Evolutionary conservation across 331 rosid species (phyloP).

Genomic region (Acacia pycnantha): DNA sequence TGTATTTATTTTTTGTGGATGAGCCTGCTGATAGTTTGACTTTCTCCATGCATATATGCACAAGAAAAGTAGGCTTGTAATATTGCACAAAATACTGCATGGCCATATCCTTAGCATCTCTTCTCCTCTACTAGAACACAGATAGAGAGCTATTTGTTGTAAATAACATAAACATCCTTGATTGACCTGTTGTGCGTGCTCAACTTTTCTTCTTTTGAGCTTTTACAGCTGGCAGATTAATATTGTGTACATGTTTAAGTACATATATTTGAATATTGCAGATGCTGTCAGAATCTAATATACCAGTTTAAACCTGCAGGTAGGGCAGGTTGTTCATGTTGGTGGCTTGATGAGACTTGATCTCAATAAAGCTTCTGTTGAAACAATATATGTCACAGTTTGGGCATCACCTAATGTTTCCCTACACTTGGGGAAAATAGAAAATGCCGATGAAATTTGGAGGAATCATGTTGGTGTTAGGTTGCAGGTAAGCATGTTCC

Average conservation of each 20-base stretch:
- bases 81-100: not conserved
- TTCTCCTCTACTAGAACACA: not conserved
- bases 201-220: not conserved
- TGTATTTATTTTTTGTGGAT: not conserved
- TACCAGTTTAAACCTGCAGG: conserved; percentile 52
- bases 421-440: conserved; percentile 84
- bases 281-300: conserved; percentile 11
- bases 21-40: not conserved
- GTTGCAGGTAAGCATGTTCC: conserved; percentile 62
- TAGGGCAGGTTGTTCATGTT: conserved; percentile 71
- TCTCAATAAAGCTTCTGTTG: conserved; percentile 68
- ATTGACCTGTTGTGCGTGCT: not conserved
- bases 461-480: conserved; percentile 77
- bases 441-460: conserved; percentile 91
- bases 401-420: conserved; percentile 91
- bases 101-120: not conserved
- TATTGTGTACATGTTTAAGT: not conserved
- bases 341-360: conserved; percentile 86
- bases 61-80: not conserved
- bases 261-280: not conserved
- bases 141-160: not conserved
- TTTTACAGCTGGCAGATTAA: not conserved
- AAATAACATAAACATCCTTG: not conserved
- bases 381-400: conserved; percentile 77
- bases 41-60: not conserved